Evolutionary conservation across 129 eudicot genomes (phyloP), one percentile per base, ranked within the genome.

Genomic region (Tanacetum coccineum): DNA sequence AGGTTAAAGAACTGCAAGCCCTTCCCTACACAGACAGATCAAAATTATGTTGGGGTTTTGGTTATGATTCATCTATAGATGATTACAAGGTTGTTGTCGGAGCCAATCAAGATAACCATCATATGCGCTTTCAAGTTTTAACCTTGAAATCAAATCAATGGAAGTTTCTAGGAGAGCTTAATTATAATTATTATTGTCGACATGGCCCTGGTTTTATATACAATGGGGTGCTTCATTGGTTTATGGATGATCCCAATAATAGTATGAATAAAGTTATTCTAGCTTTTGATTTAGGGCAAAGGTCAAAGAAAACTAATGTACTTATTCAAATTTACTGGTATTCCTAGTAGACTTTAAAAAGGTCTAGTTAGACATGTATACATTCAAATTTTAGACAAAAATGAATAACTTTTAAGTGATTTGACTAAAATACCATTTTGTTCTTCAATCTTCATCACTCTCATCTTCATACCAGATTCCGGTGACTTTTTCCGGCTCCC

Each of bases 81-180:
- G 60, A 55, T 55, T 55, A 55, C 60, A 55, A 55, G 60, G 14
- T 20, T 20, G 60, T 55, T 55, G 60, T 55, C 60, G 36, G 36
- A 20, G 4, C 4, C 13, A 21, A 55, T 55, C 13, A 10, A 55
- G 22, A 13, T 7, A 13, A 20, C 2, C 60, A 55, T 55, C 60
- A 55, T 14, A 10, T 21, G 6, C 22, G 21, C 4, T 55, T 55
- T 55, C 26, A 18, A 55, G 60, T 19, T 36, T 20, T 55, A 3
- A 19, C n/a, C 6, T 55, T 55, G 12, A 55, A 55, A 55, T 21
- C 30, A 55, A 55, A 55, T 21, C 9, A 18, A 8, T 55, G 60
- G 60, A 55, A 21, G 25, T 55, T 55, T 55, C 6, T 55, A 18
- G 36, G 30, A 2, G 60, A 20, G 13, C 4, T 55, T 4, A 55